Evolutionary conservation across 768 basidiomycete genomes (phyloP).

Genomic region (Baorangia bicolor): DNA sequence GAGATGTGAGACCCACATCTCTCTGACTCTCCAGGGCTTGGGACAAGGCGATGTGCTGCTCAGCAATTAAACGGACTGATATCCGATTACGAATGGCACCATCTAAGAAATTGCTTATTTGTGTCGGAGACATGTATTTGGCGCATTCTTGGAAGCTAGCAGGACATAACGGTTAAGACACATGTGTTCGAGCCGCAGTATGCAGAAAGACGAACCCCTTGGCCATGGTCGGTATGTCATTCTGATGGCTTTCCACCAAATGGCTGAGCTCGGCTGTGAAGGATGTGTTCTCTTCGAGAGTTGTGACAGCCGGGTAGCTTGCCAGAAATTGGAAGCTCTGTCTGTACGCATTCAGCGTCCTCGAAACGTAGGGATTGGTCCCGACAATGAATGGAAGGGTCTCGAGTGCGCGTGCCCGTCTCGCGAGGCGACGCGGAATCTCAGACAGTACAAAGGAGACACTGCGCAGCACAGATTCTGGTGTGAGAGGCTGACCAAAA

Average conservation of each 20-base stretch:
- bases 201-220: slow-evolving; percentile 60
- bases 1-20: slow-evolving; percentile 31
- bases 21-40: slow-evolving; percentile 53
- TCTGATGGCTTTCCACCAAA: slow-evolving; percentile 73
- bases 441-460: slow-evolving; percentile 72
- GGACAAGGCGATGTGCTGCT: slow-evolving; percentile 87
- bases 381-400: slow-evolving; percentile 84
- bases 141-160: slow-evolving; percentile 81
- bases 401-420: slow-evolving; percentile 72
- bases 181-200: neutral
- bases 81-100: slow-evolving; percentile 84
- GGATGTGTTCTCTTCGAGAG: slow-evolving; percentile 63
- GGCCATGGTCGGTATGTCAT: slow-evolving; percentile 89
- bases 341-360: slow-evolving; percentile 64
- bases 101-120: slow-evolving; percentile 79
- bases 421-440: slow-evolving; percentile 74
- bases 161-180: neutral
- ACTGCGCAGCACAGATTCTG: slow-evolving; percentile 70
- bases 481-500: slow-evolving; percentile 70
- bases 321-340: slow-evolving; percentile 70
- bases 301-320: slow-evolving; percentile 61
- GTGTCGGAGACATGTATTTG: slow-evolving; percentile 78
- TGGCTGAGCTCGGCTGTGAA: slow-evolving; percentile 69
- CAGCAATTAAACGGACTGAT: slow-evolving; percentile 83
- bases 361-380: slow-evolving; percentile 83